Conservation (phyloP, 495 filamentous ascomycete species). For the Penicillium silybi region DNA sequence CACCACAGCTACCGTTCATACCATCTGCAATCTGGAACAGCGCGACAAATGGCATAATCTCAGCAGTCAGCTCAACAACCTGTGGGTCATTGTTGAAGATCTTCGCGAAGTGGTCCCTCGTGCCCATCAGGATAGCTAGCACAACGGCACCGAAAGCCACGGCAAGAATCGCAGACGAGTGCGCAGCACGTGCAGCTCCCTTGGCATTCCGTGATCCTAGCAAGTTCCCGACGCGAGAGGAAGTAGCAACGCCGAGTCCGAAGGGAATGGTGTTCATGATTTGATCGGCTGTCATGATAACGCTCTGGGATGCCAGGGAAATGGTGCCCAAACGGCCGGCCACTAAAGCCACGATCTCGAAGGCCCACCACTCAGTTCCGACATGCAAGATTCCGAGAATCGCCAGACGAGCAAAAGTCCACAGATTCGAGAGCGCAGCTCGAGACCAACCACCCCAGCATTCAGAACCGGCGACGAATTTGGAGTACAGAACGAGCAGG, state of each 20-base stretch:
- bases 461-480: conserved; percentile 66
- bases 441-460: conserved; percentile 82
- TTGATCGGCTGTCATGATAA: conserved; percentile 94
- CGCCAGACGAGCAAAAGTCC: conserved; percentile 74
- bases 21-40: conserved; percentile 96
- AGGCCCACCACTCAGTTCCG: conserved; percentile 95
- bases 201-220: conserved; percentile 66
- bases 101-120: conserved; percentile 71
- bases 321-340: conserved; percentile 82
- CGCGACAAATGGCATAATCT: conserved; percentile 84
- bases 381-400: conserved; percentile 80
- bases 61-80: conserved; percentile 72
- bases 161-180: conserved; percentile 72
- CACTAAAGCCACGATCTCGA: conserved; percentile 89
- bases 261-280: conserved; percentile 93
- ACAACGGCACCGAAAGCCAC: conserved; percentile 65
- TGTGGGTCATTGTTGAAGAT: conserved; percentile 78
- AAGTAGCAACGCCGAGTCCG: conserved; percentile 81
- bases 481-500: conserved; percentile 70
- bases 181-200: conserved; percentile 70
- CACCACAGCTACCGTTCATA: conserved; percentile 80
- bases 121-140: conserved; percentile 66
- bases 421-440: conserved; percentile 58
- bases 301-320: conserved; percentile 78
- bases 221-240: conserved; percentile 75